Percentiles rank a stretch among this genome's conserved stretches.
Conservation (phyloP, 116 monocot genomes). For the Dioscorea cayenensis region DNA sequence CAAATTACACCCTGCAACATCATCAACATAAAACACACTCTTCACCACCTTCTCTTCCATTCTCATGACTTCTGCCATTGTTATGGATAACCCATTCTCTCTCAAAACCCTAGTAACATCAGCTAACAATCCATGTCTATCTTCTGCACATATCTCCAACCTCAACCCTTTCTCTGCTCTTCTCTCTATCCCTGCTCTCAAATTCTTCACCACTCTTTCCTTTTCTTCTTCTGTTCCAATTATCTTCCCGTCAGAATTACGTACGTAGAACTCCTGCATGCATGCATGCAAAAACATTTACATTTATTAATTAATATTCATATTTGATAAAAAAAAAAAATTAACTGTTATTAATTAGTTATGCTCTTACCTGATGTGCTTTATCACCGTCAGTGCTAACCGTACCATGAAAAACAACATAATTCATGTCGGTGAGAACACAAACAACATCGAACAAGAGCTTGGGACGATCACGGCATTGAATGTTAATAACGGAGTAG, state of each 20-base stretch:
- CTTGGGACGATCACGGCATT: constrained; percentile 25
- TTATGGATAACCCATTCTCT: constrained; percentile 44
- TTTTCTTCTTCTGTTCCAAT: constrained; percentile 48
- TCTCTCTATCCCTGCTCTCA: constrained; percentile 44
- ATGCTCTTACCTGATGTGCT: constrained; percentile 13
- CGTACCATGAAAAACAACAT: constrained; percentile 31
- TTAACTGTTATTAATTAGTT: background rate
- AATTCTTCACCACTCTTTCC: constrained; percentile 35
- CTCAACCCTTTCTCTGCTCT: constrained; percentile 51
- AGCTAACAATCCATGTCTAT: constrained; percentile 32
- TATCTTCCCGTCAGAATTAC: constrained; percentile 33
- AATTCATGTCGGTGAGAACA: constrained; percentile 31
- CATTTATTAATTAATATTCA: too few species aligned
- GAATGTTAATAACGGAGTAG: constrained; percentile 23
- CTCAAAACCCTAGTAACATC: constrained; percentile 49
- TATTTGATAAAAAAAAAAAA: too few species aligned
- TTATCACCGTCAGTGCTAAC: constrained; percentile 15
- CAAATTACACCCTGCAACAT: constrained; percentile 21
- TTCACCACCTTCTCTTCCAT: constrained; percentile 26
- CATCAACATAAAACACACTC: constrained; percentile 49
- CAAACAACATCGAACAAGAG: constrained; percentile 36
- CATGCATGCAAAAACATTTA: background rate
- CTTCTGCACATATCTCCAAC: constrained; percentile 33
- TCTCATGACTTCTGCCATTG: constrained; percentile 38
- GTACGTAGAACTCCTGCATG: constrained; percentile 49